These are phyloP conservation scores for Chlorophyllum brunneum DNA, from an alignment of 768 basidiomycete genomes.

Conservation along the genomic window DNA sequence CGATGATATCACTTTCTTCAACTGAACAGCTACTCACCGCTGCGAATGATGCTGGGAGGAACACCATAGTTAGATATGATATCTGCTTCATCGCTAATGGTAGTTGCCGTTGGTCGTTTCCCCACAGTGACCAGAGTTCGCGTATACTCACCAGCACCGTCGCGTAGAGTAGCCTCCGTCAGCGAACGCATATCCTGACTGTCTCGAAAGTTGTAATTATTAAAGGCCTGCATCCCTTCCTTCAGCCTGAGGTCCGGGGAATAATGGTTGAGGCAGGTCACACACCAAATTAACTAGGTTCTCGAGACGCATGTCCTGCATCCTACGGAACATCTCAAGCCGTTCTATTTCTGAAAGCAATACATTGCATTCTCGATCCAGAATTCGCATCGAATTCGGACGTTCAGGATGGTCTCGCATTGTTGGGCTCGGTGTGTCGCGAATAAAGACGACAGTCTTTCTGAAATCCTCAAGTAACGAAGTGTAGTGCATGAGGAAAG, in stretches of 20 bases:
- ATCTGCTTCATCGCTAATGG: conserved; percentile 40
- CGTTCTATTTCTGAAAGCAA: conserved; percentile 48
- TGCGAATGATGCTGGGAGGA: conserved; percentile 44
- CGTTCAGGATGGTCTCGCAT: conserved; percentile 30
- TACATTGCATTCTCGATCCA: conserved; percentile 43
- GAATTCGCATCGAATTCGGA: conserved; percentile 22
- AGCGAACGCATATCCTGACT: conserved; percentile 35
- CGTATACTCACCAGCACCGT: conserved; percentile 21
- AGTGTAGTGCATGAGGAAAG: conserved; percentile 50
- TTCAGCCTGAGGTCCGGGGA: conserved; percentile 20
- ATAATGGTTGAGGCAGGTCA: neutral
- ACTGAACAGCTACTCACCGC: conserved; percentile 20
- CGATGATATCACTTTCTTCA: neutral
- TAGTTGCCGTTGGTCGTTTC: too few species aligned
- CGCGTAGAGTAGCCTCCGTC: conserved; percentile 30
- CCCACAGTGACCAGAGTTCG: too few species aligned
- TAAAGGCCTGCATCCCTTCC: conserved; percentile 34
- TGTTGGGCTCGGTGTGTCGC: conserved; percentile 44
- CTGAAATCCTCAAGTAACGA: conserved; percentile 48
- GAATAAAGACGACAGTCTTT: conserved; percentile 44
- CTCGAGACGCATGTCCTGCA: conserved; percentile 42
- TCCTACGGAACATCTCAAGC: conserved; percentile 35
- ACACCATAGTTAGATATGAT: conserved; percentile 49
- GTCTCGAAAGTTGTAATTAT: conserved; percentile 41
- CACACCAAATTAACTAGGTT: conserved; percentile 46